A percentile compares a stretch with the other conserved stretches of the same genome.
These are phyloP conservation scores for Phytophthora capsici DNA, from an alignment of 352 stramenopile species.

Conservation along the genomic window DNA sequence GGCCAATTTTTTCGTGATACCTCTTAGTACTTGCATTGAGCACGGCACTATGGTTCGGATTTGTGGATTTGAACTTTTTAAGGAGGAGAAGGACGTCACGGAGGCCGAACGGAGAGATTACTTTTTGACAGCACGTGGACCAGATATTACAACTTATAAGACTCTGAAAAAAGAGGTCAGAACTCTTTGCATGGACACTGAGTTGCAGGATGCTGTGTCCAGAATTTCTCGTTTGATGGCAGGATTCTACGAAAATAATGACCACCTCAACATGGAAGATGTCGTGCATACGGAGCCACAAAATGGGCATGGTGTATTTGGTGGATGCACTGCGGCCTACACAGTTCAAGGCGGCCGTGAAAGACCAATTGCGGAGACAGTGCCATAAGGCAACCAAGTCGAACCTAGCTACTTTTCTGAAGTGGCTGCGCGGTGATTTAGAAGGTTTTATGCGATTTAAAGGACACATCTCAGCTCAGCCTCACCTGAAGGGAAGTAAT, in stretches of 20 bases:
- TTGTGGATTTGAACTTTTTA: neutral
- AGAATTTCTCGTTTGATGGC: neutral
- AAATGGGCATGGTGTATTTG: no score
- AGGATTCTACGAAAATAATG: slow-evolving; percentile 10
- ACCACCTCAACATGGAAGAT: no score
- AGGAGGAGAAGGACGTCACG: neutral
- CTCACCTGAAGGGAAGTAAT: no score
- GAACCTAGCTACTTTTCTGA: no score
- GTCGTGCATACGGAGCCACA: no score
- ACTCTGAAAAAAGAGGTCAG: slow-evolving; percentile 2
- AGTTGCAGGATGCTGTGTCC: slow-evolving; percentile 1
- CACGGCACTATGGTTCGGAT: neutral
- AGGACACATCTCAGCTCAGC: no score
- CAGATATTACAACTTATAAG: slow-evolving; percentile 9
- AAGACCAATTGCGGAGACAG: no score
- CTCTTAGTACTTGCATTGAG: neutral
- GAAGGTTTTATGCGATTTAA: no score
- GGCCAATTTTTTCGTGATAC: neutral
- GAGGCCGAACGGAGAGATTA: slow-evolving; percentile 3
- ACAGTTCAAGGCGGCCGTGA: no score
- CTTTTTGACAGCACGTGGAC: slow-evolving; percentile 1
- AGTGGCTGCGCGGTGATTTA: no score
- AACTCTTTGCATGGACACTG: neutral
- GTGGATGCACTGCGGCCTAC: no score
- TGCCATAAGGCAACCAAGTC: no score